Conservation (phyloP, 139 green algal species). For the Chlorella sp. region DNA sequence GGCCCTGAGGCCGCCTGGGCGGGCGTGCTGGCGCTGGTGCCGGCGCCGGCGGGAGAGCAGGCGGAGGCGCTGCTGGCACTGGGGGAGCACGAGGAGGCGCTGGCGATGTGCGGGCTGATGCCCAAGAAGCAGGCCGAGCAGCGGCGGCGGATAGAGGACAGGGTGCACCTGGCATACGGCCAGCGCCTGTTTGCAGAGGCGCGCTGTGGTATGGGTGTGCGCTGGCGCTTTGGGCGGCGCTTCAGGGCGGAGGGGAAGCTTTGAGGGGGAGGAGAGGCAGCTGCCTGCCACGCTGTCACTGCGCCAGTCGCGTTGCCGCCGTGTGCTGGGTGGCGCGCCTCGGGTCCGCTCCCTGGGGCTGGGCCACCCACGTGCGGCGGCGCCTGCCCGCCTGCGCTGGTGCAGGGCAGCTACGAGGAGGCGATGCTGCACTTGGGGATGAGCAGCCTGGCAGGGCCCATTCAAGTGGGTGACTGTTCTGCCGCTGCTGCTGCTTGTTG, state of each 20-base stretch:
- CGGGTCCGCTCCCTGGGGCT: too few species aligned
- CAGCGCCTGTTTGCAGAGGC: constrained; percentile 61
- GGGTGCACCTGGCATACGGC: constrained; percentile 66
- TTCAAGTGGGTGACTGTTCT: too few species aligned
- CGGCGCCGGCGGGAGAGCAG: too few species aligned
- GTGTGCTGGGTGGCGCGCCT: too few species aligned
- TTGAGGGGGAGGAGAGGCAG: too few species aligned
- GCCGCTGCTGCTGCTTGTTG: too few species aligned
- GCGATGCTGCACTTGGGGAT: constrained; percentile 79
- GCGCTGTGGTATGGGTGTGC: not conserved
- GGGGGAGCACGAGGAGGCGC: constrained; percentile 68
- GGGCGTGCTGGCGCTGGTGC: constrained; percentile 8
- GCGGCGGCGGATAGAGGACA: constrained; percentile 51
- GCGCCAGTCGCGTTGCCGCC: too few species aligned
- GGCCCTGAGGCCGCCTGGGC: too few species aligned
- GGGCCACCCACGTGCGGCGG: too few species aligned
- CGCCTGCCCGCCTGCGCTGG: not conserved
- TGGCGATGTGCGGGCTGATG: constrained; percentile 57
- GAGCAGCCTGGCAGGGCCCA: constrained; percentile 40
- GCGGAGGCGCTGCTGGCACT: constrained; percentile 56
- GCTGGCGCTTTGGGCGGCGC: too few species aligned
- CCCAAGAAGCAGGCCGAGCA: constrained; percentile 5
- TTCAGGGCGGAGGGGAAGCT: too few species aligned
- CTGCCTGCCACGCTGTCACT: too few species aligned
- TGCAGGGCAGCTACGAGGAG: constrained; percentile 67